Base-by-base conservation (phyloP, 768 basidiomycete genomes). In the Mycena alexandri region DNA sequence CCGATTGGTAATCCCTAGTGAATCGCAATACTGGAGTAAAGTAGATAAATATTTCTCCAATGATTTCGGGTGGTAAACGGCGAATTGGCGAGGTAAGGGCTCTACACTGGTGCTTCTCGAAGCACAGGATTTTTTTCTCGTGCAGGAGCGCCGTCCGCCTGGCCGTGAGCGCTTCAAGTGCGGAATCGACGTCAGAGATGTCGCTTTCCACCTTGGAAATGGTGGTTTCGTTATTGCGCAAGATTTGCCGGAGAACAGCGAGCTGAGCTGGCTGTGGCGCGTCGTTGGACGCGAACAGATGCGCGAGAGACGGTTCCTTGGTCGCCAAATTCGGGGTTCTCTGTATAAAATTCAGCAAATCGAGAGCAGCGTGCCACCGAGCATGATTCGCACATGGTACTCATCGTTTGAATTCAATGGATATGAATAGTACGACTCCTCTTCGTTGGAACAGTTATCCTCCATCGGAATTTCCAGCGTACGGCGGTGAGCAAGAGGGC, bases 11-110 rank as follows among this genome's bases (percentile, higher is more conserved):
- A 13, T 16, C n/a, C 22, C 47, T 44, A 5, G 25, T n/a, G n/a
- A 21, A 36, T 7, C 13, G 16, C 46, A 47, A 16, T 33, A 25
- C 33, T 46, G 92, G 92, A 71, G 91, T 87, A 65, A 86, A 83
- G n/a, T 77, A 69, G 46, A 86, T 70, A 10, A 93, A 78, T 60
- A 91, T 84, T 58, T 83, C 78, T 52, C 91, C 90, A 42, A 90
- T 68, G 50, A 91, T 74, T 75, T 94, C 93, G 12, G 77, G 76
- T 13, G 90, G 89, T 19, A 92, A 48, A 29, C 58, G 44, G 44
- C 58, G 58, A 17, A 59, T 41, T 2, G 58, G 33, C 5, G 44
- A 29, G 29, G 48, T 22, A 17, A 59, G 16, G 34, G 29, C 58
- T 22, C 17, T 21, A 8, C 24, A 56, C 24, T 44, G 55, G 3